Conservation (phyloP, 2,329 filamentous ascomycete species). For the Colletotrichum sublineola region DNA sequence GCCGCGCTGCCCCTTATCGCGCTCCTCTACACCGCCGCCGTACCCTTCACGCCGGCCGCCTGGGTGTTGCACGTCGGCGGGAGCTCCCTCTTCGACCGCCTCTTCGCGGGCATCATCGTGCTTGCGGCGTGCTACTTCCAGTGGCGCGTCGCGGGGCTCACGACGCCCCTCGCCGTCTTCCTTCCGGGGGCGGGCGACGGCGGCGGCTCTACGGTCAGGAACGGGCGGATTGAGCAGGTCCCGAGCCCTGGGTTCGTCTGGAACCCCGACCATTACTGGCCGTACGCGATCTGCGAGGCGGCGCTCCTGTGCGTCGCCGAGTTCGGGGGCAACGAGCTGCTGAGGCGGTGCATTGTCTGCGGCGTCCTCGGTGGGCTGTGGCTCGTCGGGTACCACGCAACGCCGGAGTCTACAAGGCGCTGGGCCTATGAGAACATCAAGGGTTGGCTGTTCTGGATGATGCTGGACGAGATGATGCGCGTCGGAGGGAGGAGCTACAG, state of each 20-base stretch:
- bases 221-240: conserved; percentile 39
- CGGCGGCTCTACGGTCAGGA: conserved; percentile 27
- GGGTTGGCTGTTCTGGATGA: conserved; percentile 40
- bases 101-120: conserved; percentile 55
- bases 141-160: conserved; percentile 42
- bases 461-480: conserved; percentile 43
- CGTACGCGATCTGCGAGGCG: conserved; percentile 43
- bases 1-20: conserved; percentile 42
- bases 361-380: conserved; percentile 42
- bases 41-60: conserved; percentile 43
- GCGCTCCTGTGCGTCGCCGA: conserved; percentile 44
- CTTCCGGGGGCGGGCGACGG: conserved; percentile 25
- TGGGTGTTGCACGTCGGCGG: conserved; percentile 43
- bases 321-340: conserved; percentile 43
- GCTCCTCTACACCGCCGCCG: conserved; percentile 44
- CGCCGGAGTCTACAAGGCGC: conserved; percentile 37
- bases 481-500: conserved; percentile 35
- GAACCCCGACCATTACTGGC: conserved; percentile 44
- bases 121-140: conserved; percentile 52
- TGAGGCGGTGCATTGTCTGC: conserved; percentile 41
- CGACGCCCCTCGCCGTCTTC: conserved; percentile 36
- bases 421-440: conserved; percentile 46
- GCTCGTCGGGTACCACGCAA: conserved; percentile 43
- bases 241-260: conserved; percentile 38
- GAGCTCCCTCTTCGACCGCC: conserved; percentile 61